Evolutionary conservation across 768 basidiomycete genomes (phyloP).

Genomic region (Suillus sp.): DNA sequence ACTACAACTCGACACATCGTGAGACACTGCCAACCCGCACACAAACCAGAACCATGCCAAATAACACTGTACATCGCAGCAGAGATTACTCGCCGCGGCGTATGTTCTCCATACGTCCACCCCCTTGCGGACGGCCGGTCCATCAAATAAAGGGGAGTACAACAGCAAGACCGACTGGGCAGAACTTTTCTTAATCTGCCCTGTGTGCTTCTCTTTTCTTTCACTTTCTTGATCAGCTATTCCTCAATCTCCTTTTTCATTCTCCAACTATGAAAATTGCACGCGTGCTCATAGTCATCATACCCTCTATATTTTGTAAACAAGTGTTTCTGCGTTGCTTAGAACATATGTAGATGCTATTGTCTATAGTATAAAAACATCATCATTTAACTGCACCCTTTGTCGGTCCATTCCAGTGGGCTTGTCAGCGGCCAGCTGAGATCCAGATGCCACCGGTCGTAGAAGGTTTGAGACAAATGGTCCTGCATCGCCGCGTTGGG

Average conservation of each 20-base stretch:
- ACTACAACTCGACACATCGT: too few relatives aligned
- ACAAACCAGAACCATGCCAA: not conserved
- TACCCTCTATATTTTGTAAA: not conserved
- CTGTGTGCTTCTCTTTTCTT: not conserved
- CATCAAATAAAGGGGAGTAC: not conserved
- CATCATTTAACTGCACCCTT: not conserved
- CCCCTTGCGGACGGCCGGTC: not conserved
- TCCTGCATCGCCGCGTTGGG: too few relatives aligned
- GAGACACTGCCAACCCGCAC: not conserved
- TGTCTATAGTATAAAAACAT: not conserved
- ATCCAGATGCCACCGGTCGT: not conserved
- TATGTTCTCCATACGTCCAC: not conserved
- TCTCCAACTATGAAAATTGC: not conserved
- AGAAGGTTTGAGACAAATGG: not conserved
- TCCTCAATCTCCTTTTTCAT: not conserved
- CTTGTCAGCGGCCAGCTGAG: not conserved
- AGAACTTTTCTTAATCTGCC: not conserved
- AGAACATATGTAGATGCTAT: not conserved
- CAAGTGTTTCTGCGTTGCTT: not conserved
- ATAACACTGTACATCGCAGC: not conserved
- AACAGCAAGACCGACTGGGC: not conserved
- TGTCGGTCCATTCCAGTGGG: not conserved
- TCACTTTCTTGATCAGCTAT: not conserved
- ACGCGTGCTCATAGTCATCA: not conserved
- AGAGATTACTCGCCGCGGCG: not conserved